phyloP scores from a whole-genome alignment of 2,329 filamentous ascomycete genomes.

The Trichoderma endophyticum region DNA sequence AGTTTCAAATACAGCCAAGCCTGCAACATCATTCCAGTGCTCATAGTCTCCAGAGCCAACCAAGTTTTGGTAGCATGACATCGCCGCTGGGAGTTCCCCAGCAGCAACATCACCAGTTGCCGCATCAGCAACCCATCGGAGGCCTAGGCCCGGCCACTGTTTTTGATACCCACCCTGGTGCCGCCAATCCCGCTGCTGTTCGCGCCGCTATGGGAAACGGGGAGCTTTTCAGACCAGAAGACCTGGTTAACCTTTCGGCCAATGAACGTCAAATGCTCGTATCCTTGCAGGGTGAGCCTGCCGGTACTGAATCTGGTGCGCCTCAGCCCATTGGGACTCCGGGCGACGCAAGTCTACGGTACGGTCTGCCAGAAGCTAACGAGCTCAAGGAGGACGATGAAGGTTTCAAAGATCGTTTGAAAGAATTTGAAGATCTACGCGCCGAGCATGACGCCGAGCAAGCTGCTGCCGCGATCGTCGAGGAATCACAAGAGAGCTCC shows the following conservation, averaged over 20 bases:
- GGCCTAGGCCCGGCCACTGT: conserved; percentile 64
- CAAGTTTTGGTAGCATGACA: conserved; percentile 90
- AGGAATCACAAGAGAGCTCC: conserved; percentile 14
- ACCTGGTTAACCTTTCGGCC: conserved; percentile 62
- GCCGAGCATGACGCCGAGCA: conserved; percentile 64
- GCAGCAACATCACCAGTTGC: conserved; percentile 33
- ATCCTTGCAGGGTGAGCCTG: conserved; percentile 29
- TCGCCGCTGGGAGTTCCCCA: conserved; percentile 67
- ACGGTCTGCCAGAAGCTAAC: conserved; percentile 48
- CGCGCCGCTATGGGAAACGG: conserved; percentile 33
- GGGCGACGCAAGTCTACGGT: conserved; percentile 37
- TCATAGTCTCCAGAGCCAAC: conserved; percentile 94
- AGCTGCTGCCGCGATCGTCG: conserved; percentile 30
- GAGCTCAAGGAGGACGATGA: conserved; percentile 54
- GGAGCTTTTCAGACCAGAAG: conserved; percentile 66
- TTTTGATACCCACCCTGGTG: conserved; percentile 57
- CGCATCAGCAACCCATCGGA: conserved; percentile 50
- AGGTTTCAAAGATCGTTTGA: conserved; percentile 67
- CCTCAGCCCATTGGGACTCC: conserved; percentile 40
- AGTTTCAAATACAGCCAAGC: conserved; percentile 58
- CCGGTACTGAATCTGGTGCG: conserved; percentile 25
- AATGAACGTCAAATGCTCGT: conserved; percentile 54
- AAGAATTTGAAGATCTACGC: conserved; percentile 78
- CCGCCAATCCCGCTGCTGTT: conserved; percentile 24
- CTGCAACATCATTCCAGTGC: conserved; percentile 93